Evolutionary conservation across 257 asterid species (phyloP), one percentile per base, ranked within the genome.

Genomic region (Scutellaria galericulata): DNA sequence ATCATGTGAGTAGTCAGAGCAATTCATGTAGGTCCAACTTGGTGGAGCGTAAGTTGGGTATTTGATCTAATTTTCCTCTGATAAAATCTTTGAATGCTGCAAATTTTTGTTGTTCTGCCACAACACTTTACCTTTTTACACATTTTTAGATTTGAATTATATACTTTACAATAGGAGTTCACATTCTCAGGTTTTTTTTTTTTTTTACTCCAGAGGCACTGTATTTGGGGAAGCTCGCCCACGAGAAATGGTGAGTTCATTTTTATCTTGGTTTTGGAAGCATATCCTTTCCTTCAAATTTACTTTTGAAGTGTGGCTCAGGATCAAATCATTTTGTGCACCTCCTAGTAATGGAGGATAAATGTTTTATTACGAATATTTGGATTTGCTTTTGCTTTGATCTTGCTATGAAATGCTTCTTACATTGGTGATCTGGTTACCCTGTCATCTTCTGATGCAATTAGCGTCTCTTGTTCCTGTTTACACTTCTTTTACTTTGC

Each of bases 221-320:
- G 83, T 86, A 64, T 87, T 94, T 80, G 96, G 95, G 39, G 91
- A 85, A 71, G 96, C 94, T 77, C 94, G 90, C 27, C 96, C 96
- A 42, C 82, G 97, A 70, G 98, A 91, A 83, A 3, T 85, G 96
- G 98, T 91, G 74, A 78, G 86, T 83, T 75, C 45, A 31, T 48
- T 48, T 70, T 73, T 57, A 24, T 71, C 7, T 76, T 24, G 41
- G 55, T 46, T 55, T 31, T 41, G 45, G 45, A 74, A 41, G 57
- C 47, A 14, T 52, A 35, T 44, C 18, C 24, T 4, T 61, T 18
- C 59, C 13, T 20, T 37, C 44, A 8, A 44, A 42, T 47, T 6
- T 35, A 14, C 69, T 31, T 60, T 11, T 47, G 45, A 52, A 69
- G 39, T 68, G 9, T 5, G 4, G 56, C 15, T 45, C 18, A 31